Conservation (phyloP, 1,284 basidiomycete species). For the Grifola frondosa region DNA sequence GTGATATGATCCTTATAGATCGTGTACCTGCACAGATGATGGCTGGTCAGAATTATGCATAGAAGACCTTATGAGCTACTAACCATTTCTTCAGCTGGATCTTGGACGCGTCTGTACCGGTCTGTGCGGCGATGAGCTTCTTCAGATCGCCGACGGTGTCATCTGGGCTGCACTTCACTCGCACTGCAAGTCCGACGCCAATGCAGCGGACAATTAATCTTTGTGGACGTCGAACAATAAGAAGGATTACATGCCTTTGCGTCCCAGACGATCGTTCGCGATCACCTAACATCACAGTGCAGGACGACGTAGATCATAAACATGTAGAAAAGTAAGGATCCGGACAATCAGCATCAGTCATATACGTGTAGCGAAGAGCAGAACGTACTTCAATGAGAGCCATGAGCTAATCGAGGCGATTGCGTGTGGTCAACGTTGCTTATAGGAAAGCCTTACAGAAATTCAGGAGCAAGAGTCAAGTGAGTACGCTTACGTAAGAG, state of each 20-base stretch:
- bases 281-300: conserved; percentile 62
- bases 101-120: conserved; percentile 83
- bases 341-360: neutral
- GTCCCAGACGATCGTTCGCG: conserved; percentile 94
- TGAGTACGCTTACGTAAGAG: no score
- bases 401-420: no score
- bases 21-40: conserved; percentile 65
- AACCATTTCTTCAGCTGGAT: conserved; percentile 97
- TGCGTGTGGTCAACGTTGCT: no score
- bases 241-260: conserved; percentile 69
- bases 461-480: no score
- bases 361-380: neutral
- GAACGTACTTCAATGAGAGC: conserved; percentile 12
- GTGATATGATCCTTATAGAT: conserved; percentile 95
- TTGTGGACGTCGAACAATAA: neutral
- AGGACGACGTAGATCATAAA: neutral
- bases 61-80: no score
- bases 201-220: conserved; percentile 3
- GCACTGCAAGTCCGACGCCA: conserved; percentile 52
- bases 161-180: conserved; percentile 90
- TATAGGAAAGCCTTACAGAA: no score
- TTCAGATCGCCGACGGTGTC: conserved; percentile 98
- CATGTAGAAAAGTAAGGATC: neutral
- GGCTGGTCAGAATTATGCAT: neutral
- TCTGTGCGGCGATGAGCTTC: conserved; percentile 95